phyloP scores from a whole-genome alignment of 106 monocot genomes.

The Hemerocallis citrina region DNA sequence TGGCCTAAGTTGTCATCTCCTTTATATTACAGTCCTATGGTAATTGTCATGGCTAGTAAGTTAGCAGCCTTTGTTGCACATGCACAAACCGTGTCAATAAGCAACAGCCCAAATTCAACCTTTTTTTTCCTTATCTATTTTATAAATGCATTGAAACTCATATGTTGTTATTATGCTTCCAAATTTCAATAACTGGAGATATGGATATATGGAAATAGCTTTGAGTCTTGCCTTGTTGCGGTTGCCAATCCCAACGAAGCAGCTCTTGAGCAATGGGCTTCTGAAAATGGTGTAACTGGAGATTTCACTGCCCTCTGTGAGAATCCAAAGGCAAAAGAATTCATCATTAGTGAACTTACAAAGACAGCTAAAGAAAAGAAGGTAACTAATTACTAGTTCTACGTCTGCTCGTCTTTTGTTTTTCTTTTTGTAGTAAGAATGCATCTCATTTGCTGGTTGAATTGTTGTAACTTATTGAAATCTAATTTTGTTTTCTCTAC shows the following conservation, averaged over 20 bases:
- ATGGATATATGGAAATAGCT: constrained; percentile 96
- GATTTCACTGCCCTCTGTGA: constrained; percentile 63
- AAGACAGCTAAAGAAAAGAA: constrained; percentile 70
- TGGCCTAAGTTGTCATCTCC: too few species aligned
- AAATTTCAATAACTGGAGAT: constrained; percentile 35
- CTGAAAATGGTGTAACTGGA: constrained; percentile 43
- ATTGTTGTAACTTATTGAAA: background rate
- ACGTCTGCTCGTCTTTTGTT: background rate
- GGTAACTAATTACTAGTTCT: constrained; percentile 14
- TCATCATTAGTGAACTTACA: constrained; percentile 63
- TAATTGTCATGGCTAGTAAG: too few species aligned
- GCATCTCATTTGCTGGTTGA: background rate
- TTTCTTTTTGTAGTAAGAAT: background rate
- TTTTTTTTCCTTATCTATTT: background rate
- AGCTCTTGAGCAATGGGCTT: constrained; percentile 75
- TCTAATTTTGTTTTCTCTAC: background rate
- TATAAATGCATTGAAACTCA: background rate
- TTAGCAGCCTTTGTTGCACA: too few species aligned
- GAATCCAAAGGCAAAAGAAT: constrained; percentile 60
- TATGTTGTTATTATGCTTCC: background rate
- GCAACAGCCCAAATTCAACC: too few species aligned
- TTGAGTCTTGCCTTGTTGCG: constrained; percentile 78
- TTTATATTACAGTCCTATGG: too few species aligned
- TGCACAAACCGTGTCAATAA: too few species aligned
- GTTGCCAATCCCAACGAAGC: constrained; percentile 71